phyloP scores from a whole-genome alignment of 1,139 yeast genomes.

The Oligophagozyma castellii region DNA sequence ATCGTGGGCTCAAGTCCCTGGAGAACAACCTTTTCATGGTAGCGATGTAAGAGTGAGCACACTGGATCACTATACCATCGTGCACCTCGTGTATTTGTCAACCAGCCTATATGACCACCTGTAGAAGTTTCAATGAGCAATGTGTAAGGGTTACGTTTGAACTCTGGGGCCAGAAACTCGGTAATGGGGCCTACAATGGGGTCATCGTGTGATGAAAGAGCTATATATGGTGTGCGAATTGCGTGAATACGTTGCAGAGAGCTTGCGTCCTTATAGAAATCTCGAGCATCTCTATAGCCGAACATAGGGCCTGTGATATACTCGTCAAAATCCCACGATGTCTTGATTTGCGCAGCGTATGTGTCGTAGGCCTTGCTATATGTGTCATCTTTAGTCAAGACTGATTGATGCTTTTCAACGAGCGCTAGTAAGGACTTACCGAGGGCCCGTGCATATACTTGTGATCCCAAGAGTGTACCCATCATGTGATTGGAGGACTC shows the following conservation, averaged over 20 bases:
- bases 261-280: constrained; percentile 41
- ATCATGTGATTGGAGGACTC: constrained; percentile 33
- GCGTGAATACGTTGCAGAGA: constrained; percentile 36
- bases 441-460: constrained; percentile 41
- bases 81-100: constrained; percentile 29
- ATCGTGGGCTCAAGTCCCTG: not conserved
- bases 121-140: constrained; percentile 39
- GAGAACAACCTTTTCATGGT: constrained; percentile 15
- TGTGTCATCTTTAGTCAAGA: constrained; percentile 21
- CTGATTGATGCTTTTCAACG: constrained; percentile 31
- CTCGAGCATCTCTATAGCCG: constrained; percentile 40
- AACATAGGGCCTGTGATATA: constrained; percentile 39
- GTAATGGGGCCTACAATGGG: constrained; percentile 47
- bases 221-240: constrained; percentile 39
- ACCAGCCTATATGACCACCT: constrained; percentile 61
- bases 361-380: constrained; percentile 9
- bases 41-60: constrained; percentile 23
- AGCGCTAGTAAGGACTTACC: constrained; percentile 35
- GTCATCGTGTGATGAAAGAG: constrained; percentile 40
- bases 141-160: constrained; percentile 40
- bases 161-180: constrained; percentile 24
- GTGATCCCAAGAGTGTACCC: constrained; percentile 32
- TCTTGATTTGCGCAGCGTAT: constrained; percentile 10
- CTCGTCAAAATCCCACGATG: constrained; percentile 37
- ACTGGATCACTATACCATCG: constrained; percentile 44